Base-by-base conservation (phyloP, 2,329 filamentous ascomycete species). In the Scedosporium minutisporum region DNA sequence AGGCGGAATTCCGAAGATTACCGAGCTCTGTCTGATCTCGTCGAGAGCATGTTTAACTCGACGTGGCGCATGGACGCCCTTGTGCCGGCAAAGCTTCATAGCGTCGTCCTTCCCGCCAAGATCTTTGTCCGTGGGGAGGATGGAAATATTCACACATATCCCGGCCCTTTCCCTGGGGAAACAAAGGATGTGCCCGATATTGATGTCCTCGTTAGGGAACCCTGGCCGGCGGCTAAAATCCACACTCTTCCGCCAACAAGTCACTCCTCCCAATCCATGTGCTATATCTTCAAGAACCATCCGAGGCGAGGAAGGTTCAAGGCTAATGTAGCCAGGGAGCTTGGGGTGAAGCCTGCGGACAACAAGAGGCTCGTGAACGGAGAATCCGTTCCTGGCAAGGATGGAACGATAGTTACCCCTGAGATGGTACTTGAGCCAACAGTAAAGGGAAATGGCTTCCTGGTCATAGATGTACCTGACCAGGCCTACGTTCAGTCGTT, bases 281-380 rank as follows among this genome's bases (percentile, higher is more conserved):
- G 89, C 63, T 99, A 99, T 73, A 87, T 99, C 63, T 82, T 96
- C 70, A 90, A 91, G 67, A 86, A 85, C 62, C 85, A 91, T 65
- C 80, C 87, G 44, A 82, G 88, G 62, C 85, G 95, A 62, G 95
- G 95, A 61, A 93, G 88, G 69, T 97, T 99, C 70, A 80, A 90
- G 64, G 76, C 84, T 0, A 71, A 81, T 58, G 84, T 80, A 63
- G 93, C 92, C 0, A 80, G 77, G 65, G 78, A 77, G 29, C 76
- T 92, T 2, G 87, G 87, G 1, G 82, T 97, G 0, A 75, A 76
- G 21, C 81, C 78, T 61, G 71, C 67, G 0, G 77, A 87, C 58
- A 96, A 82, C 72, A 78, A 78, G 42, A 68, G 72, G 12, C 78
- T 99, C 53, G 80, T 87, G 0, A 71, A 69, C 1, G 91, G 92